These are phyloP conservation scores for Serendipita sp. DNA, from an alignment of 768 basidiomycete genomes.

Conservation along the genomic window DNA sequence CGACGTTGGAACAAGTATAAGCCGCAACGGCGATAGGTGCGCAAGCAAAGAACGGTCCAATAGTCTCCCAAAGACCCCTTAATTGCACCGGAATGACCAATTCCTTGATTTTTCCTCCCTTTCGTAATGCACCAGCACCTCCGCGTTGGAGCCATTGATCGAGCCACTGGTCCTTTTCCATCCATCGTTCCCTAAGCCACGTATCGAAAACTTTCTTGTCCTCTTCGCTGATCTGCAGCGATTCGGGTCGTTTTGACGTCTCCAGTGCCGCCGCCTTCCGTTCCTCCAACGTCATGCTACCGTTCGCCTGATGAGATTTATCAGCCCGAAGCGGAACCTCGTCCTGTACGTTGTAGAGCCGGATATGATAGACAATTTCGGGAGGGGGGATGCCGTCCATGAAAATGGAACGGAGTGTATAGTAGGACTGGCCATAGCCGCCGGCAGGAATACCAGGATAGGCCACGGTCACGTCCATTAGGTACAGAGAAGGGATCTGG, in stretches of 20 bases:
- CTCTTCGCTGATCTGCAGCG: constrained; percentile 31
- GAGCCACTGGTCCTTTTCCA: constrained; percentile 55
- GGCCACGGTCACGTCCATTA: constrained; percentile 83
- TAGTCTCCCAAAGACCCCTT: constrained; percentile 35
- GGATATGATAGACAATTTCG: constrained; percentile 71
- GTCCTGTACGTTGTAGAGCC: constrained; percentile 51
- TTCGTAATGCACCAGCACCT: constrained; percentile 21
- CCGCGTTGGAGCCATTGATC: constrained; percentile 13
- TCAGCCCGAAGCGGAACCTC: constrained; percentile 51
- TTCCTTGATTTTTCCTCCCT: background rate
- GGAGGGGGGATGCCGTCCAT: constrained; percentile 69
- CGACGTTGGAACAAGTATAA: background rate
- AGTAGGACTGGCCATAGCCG: constrained; percentile 76
- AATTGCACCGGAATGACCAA: constrained; percentile 41
- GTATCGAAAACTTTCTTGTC: constrained; percentile 57
- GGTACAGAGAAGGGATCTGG: constrained; percentile 54
- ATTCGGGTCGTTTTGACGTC: constrained; percentile 5
- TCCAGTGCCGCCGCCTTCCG: background rate
- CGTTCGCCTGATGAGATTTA: background rate
- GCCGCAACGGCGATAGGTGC: constrained; percentile 33
- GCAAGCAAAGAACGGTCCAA: constrained; percentile 59
- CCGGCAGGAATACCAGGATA: constrained; percentile 79
- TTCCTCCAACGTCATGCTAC: background rate
- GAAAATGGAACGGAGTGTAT: constrained; percentile 83
- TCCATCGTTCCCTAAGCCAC: constrained; percentile 76